phyloP scores from a whole-genome alignment of 257 asterid genomes.

The Capsicum chinense region DNA sequence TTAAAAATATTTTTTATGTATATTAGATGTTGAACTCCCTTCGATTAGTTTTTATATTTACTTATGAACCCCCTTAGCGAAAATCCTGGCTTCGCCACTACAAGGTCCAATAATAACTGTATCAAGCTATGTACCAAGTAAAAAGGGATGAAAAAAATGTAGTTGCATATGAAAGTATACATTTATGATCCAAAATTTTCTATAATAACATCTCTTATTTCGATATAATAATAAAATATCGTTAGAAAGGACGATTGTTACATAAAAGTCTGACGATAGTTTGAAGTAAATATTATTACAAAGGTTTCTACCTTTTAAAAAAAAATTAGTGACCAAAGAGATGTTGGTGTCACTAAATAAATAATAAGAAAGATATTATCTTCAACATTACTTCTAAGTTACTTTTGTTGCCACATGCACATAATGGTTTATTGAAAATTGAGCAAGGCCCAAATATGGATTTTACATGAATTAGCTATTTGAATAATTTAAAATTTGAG shows the following conservation, averaged over 20 bases:
- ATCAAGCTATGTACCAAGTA: neutral
- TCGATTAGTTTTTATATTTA: too few species aligned
- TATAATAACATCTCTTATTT: neutral
- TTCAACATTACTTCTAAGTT: conserved; percentile 6
- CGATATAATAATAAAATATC: neutral
- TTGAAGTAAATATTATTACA: too few species aligned
- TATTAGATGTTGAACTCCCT: too few species aligned
- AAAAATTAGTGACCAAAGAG: neutral
- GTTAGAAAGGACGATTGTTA: too few species aligned
- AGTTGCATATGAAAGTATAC: neutral
- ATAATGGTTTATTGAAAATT: conserved; percentile 5
- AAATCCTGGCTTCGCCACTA: too few species aligned
- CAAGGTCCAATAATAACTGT: neutral
- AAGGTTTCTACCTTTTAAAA: too few species aligned
- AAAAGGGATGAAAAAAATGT: neutral
- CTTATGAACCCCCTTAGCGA: too few species aligned
- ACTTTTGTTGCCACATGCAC: neutral
- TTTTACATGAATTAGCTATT: neutral
- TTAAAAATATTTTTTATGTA: too few species aligned
- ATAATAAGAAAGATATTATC: neutral
- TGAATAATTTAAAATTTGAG: neutral
- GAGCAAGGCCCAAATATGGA: neutral
- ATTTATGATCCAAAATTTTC: neutral
- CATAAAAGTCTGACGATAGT: too few species aligned
- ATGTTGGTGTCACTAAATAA: neutral